Conservation (phyloP, 1,139 yeast species). For the Magnusiomyces tetraspermus region DNA sequence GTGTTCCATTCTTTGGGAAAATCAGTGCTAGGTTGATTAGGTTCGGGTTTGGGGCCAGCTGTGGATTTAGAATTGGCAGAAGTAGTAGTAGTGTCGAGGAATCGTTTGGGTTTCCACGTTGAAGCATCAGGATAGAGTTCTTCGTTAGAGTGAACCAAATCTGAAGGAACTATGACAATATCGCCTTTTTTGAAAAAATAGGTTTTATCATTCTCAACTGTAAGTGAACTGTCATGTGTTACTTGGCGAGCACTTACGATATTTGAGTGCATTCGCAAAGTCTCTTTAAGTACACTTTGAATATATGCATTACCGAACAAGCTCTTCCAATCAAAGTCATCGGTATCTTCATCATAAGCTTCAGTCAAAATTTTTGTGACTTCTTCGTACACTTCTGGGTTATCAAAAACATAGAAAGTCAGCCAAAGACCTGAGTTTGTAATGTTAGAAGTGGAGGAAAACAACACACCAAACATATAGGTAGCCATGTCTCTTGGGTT, state of each 20-base stretch:
- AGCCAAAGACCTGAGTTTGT: conserved; percentile 18
- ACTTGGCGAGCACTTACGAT: conserved; percentile 10
- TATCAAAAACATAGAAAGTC: conserved; percentile 11
- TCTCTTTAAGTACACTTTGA: conserved; percentile 15
- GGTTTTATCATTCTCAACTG: conserved; percentile 1
- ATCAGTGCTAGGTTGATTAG: background rate
- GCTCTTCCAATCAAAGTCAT: conserved; percentile 15
- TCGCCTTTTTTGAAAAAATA: conserved; percentile 11
- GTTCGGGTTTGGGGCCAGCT: background rate
- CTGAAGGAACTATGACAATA: conserved; percentile 4
- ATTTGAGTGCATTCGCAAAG: conserved; percentile 14
- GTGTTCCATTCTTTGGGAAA: conserved; percentile 7
- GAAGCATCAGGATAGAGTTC: conserved; percentile 9
- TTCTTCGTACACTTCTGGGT: conserved; percentile 9
- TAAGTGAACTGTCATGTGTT: conserved; percentile 9
- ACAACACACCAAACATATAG: conserved; percentile 10
- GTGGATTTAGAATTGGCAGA: background rate
- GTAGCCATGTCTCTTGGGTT: conserved; percentile 9
- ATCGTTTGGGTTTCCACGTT: conserved; percentile 10
- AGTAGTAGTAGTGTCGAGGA: background rate
- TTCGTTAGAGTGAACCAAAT: conserved; percentile 13
- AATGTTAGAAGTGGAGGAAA: conserved; percentile 11
- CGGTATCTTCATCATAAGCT: conserved; percentile 10
- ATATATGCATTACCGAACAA: conserved; percentile 12
- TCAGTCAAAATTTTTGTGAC: conserved; percentile 12